These are phyloP conservation scores for Volvariella surrecta DNA, from an alignment of 1,284 basidiomycete species.

Conservation along the genomic window DNA sequence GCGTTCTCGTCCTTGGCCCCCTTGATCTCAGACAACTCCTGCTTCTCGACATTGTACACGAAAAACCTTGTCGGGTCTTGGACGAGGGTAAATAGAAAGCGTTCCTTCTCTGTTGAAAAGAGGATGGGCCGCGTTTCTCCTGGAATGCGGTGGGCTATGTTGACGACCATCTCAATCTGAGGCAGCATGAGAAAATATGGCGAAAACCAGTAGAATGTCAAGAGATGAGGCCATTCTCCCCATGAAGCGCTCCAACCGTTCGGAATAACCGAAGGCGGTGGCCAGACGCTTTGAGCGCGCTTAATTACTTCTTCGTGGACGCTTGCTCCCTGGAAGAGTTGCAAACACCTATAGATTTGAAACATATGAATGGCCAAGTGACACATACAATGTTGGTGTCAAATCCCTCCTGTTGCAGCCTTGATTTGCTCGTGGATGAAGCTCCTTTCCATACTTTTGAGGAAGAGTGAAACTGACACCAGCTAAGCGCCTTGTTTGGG, in stretches of 20 bases:
- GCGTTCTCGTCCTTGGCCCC: conserved; percentile 12
- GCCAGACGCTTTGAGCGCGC: conserved; percentile 19
- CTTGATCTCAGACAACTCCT: conserved; percentile 13
- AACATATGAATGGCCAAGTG: no score
- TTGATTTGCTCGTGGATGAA: no score
- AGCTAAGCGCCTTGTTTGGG: no score
- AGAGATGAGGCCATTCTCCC: conserved; percentile 21
- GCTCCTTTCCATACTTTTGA: no score
- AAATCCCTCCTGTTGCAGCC: no score
- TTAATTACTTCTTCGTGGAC: conserved; percentile 12
- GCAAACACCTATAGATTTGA: no score
- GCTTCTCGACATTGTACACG: conserved; percentile 11
- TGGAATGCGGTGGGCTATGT: conserved; percentile 22
- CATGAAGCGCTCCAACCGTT: conserved; percentile 25
- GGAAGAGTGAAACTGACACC: no score
- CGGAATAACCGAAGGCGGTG: no score
- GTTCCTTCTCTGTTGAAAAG: conserved; percentile 20
- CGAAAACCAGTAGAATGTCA: conserved; percentile 23
- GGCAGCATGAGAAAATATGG: conserved; percentile 28
- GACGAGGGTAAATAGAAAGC: conserved; percentile 16
- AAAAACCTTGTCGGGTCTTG: conserved; percentile 12
- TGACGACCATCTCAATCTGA: conserved; percentile 27
- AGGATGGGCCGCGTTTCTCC: conserved; percentile 25
- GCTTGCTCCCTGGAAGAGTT: conserved; percentile 7
- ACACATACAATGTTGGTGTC: no score